A percentile compares a stretch with the other conserved stretches of the same genome.
phyloP scores from a whole-genome alignment of 1,284 basidiomycete genomes.

The Pterulicium gracile region DNA sequence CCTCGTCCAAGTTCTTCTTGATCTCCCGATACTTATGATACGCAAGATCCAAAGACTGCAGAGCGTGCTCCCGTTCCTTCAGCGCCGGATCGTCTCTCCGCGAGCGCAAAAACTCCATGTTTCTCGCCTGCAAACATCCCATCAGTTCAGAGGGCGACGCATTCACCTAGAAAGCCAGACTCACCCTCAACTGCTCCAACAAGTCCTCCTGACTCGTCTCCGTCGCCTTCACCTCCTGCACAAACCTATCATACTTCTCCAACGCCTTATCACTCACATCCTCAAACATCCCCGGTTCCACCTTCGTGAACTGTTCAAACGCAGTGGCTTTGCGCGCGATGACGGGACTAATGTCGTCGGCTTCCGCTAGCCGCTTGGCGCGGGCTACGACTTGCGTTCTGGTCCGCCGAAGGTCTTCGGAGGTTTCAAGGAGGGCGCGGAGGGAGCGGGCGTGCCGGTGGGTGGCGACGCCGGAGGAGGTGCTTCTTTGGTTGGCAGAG shows the following conservation, averaged over 20 bases:
- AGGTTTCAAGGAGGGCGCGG: constrained; percentile 67
- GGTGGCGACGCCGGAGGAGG: constrained; percentile 31
- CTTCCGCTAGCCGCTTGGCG: constrained; percentile 50
- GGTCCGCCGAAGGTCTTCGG: constrained; percentile 63
- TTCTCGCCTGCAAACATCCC: constrained; percentile 40
- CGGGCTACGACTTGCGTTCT: constrained; percentile 57
- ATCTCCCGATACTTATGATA: constrained; percentile 89
- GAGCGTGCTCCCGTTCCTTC: constrained; percentile 73
- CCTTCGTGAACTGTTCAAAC: constrained; percentile 57
- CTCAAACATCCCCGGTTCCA: constrained; percentile 80
- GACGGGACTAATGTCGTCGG: constrained; percentile 69
- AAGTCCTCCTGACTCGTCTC: constrained; percentile 53
- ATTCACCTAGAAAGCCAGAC: constrained; percentile 10
- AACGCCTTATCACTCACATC: constrained; percentile 72
- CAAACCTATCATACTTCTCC: constrained; percentile 72
- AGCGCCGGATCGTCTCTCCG: constrained; percentile 70
- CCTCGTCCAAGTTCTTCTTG: constrained; percentile 77
- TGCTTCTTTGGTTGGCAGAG: constrained; percentile 25
- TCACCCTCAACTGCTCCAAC: constrained; percentile 60
- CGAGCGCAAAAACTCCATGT: constrained; percentile 71
- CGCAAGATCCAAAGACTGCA: constrained; percentile 83
- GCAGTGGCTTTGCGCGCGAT: constrained; percentile 60
- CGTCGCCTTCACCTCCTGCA: constrained; percentile 51
- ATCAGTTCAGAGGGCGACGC: neutral
- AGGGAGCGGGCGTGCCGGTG: constrained; percentile 62